Conservation (phyloP, 352 stramenopile genomes). For the Phytopythium delawarense region DNA sequence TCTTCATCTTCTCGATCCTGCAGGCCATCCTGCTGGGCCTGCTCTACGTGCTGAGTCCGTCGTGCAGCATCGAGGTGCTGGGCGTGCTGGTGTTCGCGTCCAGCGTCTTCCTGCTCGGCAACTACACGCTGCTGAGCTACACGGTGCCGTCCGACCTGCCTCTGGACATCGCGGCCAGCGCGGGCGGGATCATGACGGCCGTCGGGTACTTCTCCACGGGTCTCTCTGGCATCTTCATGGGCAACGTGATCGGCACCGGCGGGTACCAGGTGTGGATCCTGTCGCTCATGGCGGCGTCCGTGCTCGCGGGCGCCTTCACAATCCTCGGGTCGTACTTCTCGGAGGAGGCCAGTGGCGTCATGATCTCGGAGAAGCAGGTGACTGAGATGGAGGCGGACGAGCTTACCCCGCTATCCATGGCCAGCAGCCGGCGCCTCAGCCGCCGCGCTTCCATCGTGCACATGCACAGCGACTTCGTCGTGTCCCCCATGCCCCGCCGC, state of each 20-base stretch:
- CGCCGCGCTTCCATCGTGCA: slow-evolving; percentile 15
- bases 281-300: slow-evolving; percentile 54
- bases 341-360: slow-evolving; percentile 14
- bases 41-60: slow-evolving; percentile 57
- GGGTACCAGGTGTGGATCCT: slow-evolving; percentile 56
- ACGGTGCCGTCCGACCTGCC: slow-evolving; percentile 70
- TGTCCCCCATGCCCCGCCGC: slow-evolving; percentile 12
- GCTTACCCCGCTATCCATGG: slow-evolving; percentile 33
- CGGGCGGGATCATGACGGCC: slow-evolving; percentile 59
- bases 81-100: slow-evolving; percentile 55
- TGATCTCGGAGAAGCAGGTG: slow-evolving; percentile 24
- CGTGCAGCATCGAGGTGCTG: slow-evolving; percentile 41
- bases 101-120: slow-evolving; percentile 70
- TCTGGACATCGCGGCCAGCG: slow-evolving; percentile 61
- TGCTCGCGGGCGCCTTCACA: slow-evolving; percentile 56
- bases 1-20: slow-evolving; percentile 68
- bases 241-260: slow-evolving; percentile 42
- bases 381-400: slow-evolving; percentile 20
- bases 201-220: slow-evolving; percentile 69
- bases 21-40: slow-evolving; percentile 45
- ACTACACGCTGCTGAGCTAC: slow-evolving; percentile 74
- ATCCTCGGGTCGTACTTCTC: slow-evolving; percentile 58
- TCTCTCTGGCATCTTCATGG: slow-evolving; percentile 61
- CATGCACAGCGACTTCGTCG: slow-evolving; percentile 13
- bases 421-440: slow-evolving; percentile 15